A percentile compares a stretch with the other conserved stretches of the same genome.
phyloP scores from a whole-genome alignment of 2,329 filamentous ascomycete species.

The Pseudogymnoascus sp. region DNA sequence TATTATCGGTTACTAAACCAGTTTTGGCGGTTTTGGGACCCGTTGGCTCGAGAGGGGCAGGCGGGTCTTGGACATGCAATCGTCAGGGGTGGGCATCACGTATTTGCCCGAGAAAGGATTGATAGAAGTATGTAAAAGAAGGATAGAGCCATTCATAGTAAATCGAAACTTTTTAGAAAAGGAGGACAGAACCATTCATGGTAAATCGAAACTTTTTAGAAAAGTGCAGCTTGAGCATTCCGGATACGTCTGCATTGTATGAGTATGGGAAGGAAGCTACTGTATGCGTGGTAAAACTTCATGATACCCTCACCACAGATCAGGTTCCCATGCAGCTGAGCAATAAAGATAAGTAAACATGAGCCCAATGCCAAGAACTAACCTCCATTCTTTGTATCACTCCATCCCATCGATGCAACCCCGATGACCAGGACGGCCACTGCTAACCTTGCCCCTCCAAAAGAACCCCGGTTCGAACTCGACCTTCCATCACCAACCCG shows the following conservation, averaged over 20 bases:
- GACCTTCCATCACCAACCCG: neutral
- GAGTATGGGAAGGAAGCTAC: neutral
- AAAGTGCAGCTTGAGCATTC: neutral
- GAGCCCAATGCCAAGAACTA: neutral
- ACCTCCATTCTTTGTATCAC: neutral
- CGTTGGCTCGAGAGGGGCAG: neutral
- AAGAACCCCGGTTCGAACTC: neutral
- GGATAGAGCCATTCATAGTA: neutral
- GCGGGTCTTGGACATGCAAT: neutral
- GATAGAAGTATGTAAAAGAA: constrained; percentile 9
- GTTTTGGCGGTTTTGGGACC: neutral
- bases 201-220: neutral
- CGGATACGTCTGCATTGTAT: neutral
- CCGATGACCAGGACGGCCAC: neutral
- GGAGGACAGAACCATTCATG: neutral
- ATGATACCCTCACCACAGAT: neutral
- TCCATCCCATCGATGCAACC: neutral
- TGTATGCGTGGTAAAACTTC: neutral
- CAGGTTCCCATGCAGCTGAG: neutral
- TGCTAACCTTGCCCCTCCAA: neutral
- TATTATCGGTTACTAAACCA: neutral
- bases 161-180: neutral
- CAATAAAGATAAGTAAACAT: neutral
- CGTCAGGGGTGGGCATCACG: neutral
- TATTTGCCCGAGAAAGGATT: neutral